These are phyloP conservation scores for Fusarium sp. DNA, from an alignment of 2,329 filamentous ascomycete species.

Conservation along the genomic window DNA sequence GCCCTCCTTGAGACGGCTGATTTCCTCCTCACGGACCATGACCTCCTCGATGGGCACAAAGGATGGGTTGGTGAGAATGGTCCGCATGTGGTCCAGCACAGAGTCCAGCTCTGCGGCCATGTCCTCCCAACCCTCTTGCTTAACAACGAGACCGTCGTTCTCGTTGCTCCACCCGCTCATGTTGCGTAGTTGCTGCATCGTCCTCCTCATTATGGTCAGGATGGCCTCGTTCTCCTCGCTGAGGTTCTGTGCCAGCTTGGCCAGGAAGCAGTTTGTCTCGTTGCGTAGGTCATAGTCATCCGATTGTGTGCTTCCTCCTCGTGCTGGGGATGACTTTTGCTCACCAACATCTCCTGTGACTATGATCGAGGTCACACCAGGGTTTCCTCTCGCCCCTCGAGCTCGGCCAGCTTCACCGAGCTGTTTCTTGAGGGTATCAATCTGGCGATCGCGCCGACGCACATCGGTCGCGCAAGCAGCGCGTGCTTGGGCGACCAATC, in stretches of 20 bases:
- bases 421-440: conserved; percentile 90
- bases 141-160: conserved; percentile 47
- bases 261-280: conserved; percentile 93
- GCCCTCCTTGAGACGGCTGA: conserved; percentile 81
- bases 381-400: conserved; percentile 66
- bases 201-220: conserved; percentile 77
- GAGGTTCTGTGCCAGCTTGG: conserved; percentile 82
- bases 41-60: conserved; percentile 97
- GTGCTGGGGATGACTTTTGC: conserved; percentile 55
- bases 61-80: conserved; percentile 91
- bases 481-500: conserved; percentile 83
- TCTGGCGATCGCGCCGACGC: conserved; percentile 88
- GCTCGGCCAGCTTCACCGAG: conserved; percentile 77
- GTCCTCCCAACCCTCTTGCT: conserved; percentile 66
- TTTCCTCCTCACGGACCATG: conserved; percentile 91
- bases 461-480: conserved; percentile 91
- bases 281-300: conserved; percentile 78
- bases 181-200: conserved; percentile 77
- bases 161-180: conserved; percentile 69
- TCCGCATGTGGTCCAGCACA: conserved; percentile 84
- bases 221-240: conserved; percentile 94
- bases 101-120: conserved; percentile 80
- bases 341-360: conserved; percentile 67
- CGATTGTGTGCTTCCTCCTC: conserved; percentile 39
- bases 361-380: conserved; percentile 67